Base-by-base conservation (phyloP, 306 rosid species). In the Trifolium pratense region DNA sequence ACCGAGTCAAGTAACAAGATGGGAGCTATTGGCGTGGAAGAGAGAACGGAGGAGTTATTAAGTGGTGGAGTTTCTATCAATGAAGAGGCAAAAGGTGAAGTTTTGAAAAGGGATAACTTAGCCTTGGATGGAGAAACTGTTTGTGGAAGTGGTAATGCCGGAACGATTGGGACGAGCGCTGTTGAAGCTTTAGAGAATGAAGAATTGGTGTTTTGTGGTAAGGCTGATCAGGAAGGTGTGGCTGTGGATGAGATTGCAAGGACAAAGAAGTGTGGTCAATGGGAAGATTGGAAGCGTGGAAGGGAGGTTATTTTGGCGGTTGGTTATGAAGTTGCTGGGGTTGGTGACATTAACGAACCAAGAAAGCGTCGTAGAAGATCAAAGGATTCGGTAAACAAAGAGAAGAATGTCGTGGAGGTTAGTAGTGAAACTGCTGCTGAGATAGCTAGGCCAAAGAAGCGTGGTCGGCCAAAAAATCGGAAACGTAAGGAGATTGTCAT, bases 361-460 rank as follows among this genome's bases (percentile, higher is more conserved):
- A 43, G 6, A 53, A 53, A 78, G 72, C 71, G 31, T 67, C 77
- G 67, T 25, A 53, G 59, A n/a, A 20, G 10, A 25, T 76, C 87
- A 45, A 83, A 81, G 80, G 83, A 83, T 60, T 74, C 88, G 56
- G 61, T 68, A 43, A 61, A 17, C 25, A 81, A 80, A 74, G 42
- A 52, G 58, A 59, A 18, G 17, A 36, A 1, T 53, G n/a, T 43
- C 34, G 66, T 37, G 20, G 25, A 51, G 63, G 52, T 31, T 66
- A 29, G 75, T 43, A 57, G 49, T 71, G 61, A 49, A 32, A 32
- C 32, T 69, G 64, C 3, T 25, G 18, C 10, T 29, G 56, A 64
- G 65, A 37, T 64, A 12, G 42, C 34, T 20, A 16, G 18, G 39
- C 64, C 48, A 23, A 68, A 20, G 66, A 64, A 79, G 69, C 48